These are phyloP conservation scores for Inga oerstediana DNA, from an alignment of 306 rosid species.

Conservation along the genomic window DNA sequence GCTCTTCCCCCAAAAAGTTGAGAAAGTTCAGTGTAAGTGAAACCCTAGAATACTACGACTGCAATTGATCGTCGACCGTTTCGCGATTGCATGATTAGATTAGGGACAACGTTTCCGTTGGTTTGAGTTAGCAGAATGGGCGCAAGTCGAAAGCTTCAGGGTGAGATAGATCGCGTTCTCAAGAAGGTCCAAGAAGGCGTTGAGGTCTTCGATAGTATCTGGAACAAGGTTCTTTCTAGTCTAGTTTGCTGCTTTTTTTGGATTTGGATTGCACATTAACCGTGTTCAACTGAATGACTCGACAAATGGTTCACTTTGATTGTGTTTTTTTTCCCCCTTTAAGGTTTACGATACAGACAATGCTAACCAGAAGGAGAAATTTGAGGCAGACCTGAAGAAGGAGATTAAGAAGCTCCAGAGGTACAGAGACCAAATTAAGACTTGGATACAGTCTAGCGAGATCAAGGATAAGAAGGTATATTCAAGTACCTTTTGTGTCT, in stretches of 20 bases:
- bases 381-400: slow-evolving; percentile 90
- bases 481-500: slow-evolving; percentile 8
- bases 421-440: slow-evolving; percentile 85
- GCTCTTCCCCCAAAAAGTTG: not conserved
- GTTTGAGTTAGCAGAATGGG: slow-evolving; percentile 52
- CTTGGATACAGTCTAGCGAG: slow-evolving; percentile 94
- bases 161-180: slow-evolving; percentile 88
- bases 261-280: not conserved
- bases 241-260: not conserved
- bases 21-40: slow-evolving; percentile 7
- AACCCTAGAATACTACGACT: slow-evolving; percentile 16
- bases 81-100: slow-evolving; percentile 14
- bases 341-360: slow-evolving; percentile 88
- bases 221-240: slow-evolving; percentile 68
- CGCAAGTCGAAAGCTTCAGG: slow-evolving; percentile 92
- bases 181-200: slow-evolving; percentile 94
- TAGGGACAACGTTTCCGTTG: not conserved
- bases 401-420: slow-evolving; percentile 92
- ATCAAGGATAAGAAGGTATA: slow-evolving; percentile 84
- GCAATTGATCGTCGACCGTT: not conserved
- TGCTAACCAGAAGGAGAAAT: slow-evolving; percentile 91
- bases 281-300: not conserved
- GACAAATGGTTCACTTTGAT: not conserved
- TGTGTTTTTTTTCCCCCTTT: not conserved
- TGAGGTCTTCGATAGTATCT: slow-evolving; percentile 78